These are phyloP conservation scores for Trypanosoma rangeli DNA, from an alignment of 208 protist genomes.

Conservation along the genomic window DNA sequence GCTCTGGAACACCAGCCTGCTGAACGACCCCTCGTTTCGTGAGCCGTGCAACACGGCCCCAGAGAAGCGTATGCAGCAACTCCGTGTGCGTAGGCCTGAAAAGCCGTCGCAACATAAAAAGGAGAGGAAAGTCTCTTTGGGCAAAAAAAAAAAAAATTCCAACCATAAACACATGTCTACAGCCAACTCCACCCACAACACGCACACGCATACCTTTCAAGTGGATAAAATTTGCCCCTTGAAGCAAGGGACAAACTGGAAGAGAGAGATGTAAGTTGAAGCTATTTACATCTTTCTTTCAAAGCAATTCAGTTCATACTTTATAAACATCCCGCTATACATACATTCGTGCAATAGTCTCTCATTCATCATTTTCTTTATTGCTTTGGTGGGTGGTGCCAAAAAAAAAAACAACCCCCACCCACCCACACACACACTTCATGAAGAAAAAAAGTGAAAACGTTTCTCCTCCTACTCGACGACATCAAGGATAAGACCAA, in stretches of 20 bases:
- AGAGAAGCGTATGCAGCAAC: conserved; percentile 25
- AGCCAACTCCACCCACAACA: too few species aligned
- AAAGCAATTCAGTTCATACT: conserved; percentile 1
- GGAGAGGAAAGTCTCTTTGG: too few species aligned
- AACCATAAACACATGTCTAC: neutral
- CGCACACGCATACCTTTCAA: too few species aligned
- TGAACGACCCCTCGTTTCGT: neutral
- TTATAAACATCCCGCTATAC: neutral
- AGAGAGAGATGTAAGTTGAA: too few species aligned
- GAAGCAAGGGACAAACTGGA: too few species aligned
- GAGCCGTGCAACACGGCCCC: neutral
- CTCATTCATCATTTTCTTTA: neutral
- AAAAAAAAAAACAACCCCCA: neutral
- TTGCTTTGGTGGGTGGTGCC: neutral
- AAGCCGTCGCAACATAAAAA: conserved; percentile 24
- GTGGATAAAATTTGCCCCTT: too few species aligned
- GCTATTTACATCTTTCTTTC: neutral
- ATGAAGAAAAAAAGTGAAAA: neutral
- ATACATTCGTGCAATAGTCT: neutral
- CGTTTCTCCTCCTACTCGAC: conserved; percentile 77
- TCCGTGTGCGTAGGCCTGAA: conserved; percentile 23
- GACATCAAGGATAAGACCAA: conserved; percentile 95
- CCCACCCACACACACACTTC: neutral
- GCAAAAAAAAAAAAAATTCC: conserved; percentile 1
- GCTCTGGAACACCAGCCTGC: conserved; percentile 45